A percentile compares a stretch with the other conserved stretches of the same genome.
phyloP scores from a whole-genome alignment of 805 yeast genomes.

The Hanseniaspora hatyaiensis region DNA sequence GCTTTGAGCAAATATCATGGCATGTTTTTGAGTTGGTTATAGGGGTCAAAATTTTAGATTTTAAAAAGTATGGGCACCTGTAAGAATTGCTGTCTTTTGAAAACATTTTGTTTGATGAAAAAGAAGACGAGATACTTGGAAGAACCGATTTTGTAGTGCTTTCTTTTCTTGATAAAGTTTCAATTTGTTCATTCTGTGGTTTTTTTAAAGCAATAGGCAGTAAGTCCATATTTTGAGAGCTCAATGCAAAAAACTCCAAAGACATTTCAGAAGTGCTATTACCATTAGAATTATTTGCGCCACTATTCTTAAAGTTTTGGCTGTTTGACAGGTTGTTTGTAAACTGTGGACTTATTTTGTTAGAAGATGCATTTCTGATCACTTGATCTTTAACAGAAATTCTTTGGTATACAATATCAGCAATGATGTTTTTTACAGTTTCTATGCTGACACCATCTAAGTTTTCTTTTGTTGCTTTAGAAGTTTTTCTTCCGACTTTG shows the following conservation, averaged over 20 bases:
- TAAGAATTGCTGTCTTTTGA: not conserved
- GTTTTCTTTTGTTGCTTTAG: slow-evolving; percentile 8
- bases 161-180: not conserved
- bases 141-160: not conserved
- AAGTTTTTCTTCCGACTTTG: not conserved
- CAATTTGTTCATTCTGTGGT: not conserved
- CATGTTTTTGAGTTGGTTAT: slow-evolving; percentile 57
- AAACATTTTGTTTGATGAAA: not conserved
- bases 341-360: no score
- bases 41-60: slow-evolving; percentile 34
- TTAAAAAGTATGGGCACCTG: slow-evolving; percentile 21
- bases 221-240: slow-evolving; percentile 23
- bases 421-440: slow-evolving; percentile 22
- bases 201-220: slow-evolving; percentile 21
- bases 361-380: not conserved
- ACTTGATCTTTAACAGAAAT: slow-evolving; percentile 23
- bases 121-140: not conserved
- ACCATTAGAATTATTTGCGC: no score
- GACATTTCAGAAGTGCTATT: slow-evolving; percentile 20
- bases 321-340: no score
- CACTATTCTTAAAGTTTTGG: no score
- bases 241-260: slow-evolving; percentile 26
- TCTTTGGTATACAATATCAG: slow-evolving; percentile 22
- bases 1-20: slow-evolving; percentile 32
- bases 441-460: slow-evolving; percentile 18